Base-by-base conservation (phyloP, 2,329 filamentous ascomycete genomes). In the Septoria petroselini region DNA sequence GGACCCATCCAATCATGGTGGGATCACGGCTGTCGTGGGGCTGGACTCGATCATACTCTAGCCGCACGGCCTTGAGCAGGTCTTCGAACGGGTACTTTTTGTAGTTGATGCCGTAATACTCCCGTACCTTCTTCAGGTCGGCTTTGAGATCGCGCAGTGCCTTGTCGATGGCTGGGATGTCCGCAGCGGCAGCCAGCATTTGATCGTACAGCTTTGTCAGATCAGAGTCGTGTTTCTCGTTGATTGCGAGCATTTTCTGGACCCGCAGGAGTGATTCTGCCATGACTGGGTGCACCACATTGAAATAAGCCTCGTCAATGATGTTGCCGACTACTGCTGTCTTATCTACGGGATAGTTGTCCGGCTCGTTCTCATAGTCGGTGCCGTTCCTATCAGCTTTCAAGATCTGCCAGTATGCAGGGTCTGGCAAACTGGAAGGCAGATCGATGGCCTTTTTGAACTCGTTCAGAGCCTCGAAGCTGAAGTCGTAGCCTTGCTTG, bases 271-370 rank as follows among this genome's bases (percentile, higher is more conserved):
- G 42, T 4, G 58, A 50, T 3, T 54, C 47, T 14, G 55, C 25
- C 4, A 62, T 53, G 6, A 55, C 44, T 1, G 63, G 63, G 8
- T 57, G 42, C 5, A 68, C 47, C 2, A 61, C 41, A 1, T 62
- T 19, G 43, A 64, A 63, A 21, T 60, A 58, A 0, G 88, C 69
- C 30, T 76, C 73, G 60, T 89, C 85, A 4, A 85, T 73, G 3
- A 87, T 78, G 48, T 86, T 79, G 31, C 9, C 43, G 23, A 3
- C 34, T 19, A 9, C 19, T 19, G 33, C 34, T 46, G 7, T 39
- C 35, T 18, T 39, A 7, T 23, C 35, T 4, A 30, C 38, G n/a
- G 21, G 21, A 17, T 27, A 27, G 38, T 27, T 17, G 11, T 15
- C 3, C 11, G 12, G 19, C 65, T 49, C 7, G 55, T 45, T 29